Base-by-base conservation (phyloP, 371 early-diverging fungal species). In the Racocetra persica region DNA sequence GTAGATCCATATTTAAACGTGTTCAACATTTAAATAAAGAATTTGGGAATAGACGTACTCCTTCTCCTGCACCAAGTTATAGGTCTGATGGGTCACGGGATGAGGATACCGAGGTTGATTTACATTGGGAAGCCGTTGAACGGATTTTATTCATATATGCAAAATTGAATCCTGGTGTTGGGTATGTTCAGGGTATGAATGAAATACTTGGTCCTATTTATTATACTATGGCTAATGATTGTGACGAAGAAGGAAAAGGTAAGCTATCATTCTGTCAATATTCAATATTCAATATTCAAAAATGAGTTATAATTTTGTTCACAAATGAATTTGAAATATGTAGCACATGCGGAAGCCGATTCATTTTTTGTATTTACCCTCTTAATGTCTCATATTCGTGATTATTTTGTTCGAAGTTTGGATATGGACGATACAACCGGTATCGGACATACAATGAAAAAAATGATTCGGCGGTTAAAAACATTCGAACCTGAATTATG, bases 111-210 rank as follows among this genome's bases (percentile, higher is more conserved):
- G 52, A 67, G 26, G 32, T 59, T 52, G 94, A 94, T 82, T 86
- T 92, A 80, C 96, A 96, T 81, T 94, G 94, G 92, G 95, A 95
- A 79, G 95, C 91, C 0, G 90, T 95, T 74, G 95, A 93, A 81
- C 88, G 97, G 13, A 90, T 96, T 20, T 81, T 96, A 59, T 95
- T 92, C 82, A 92, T 96, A 36, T 95, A 93, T 84, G 94, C 95
- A 20, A 93, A 93, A 81, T 83, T 96, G 52, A 96, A 96, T 81
- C 93, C 93, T 2, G 96, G 97, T 8, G 92, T 94, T 6, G 94
- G 95, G 0, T 96, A 96, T 83, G 93, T 95, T 16, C 97, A 96
- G 83, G 95, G 97, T 59, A 96, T 96, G 97, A 96, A 95, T 82
- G 94, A 96, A 82, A 83, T 96, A 45, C 82, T 96, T 22, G 95